phyloP scores from a whole-genome alignment of 257 asterid species.

The Euphrasia confusa region DNA sequence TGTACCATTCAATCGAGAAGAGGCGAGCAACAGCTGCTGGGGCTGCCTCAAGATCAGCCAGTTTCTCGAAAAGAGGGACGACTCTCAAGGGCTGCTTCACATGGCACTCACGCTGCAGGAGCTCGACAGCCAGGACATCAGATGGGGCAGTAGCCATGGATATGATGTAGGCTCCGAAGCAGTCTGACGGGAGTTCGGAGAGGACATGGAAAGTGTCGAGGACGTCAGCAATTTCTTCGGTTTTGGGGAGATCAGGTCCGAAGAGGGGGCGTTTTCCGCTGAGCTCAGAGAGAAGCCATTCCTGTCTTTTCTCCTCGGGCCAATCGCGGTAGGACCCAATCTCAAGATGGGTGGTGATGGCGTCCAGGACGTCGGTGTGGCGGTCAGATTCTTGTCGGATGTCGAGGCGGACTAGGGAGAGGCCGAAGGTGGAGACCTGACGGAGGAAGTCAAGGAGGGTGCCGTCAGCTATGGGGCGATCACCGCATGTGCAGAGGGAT shows the following conservation, averaged over 20 bases:
- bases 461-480: slow-evolving; percentile 57
- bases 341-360: slow-evolving; percentile 46
- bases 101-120: slow-evolving; percentile 61
- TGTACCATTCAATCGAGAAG: slow-evolving; percentile 64
- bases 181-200: slow-evolving; percentile 61
- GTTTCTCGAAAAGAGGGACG: slow-evolving; percentile 61
- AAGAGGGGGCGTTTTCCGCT: slow-evolving; percentile 61
- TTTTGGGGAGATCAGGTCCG: slow-evolving; percentile 59
- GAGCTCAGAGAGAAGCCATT: slow-evolving; percentile 61
- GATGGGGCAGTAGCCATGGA: slow-evolving; percentile 67
- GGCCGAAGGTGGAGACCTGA: slow-evolving; percentile 63
- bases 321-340: slow-evolving; percentile 54
- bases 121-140: slow-evolving; percentile 64
- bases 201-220: slow-evolving; percentile 46
- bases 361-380: slow-evolving; percentile 58
- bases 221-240: slow-evolving; percentile 59
- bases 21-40: slow-evolving; percentile 61
- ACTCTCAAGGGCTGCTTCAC: slow-evolving; percentile 49
- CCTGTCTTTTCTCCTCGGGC: slow-evolving; percentile 50
- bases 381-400: slow-evolving; percentile 65
- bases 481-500: slow-evolving; percentile 60
- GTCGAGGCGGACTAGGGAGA: slow-evolving; percentile 55
- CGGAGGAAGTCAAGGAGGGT: slow-evolving; percentile 61
- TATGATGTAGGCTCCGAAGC: slow-evolving; percentile 71
- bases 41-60: slow-evolving; percentile 55